Evolutionary conservation across 2,329 filamentous ascomycete genomes (phyloP).

Genomic region (Dryadomyces quercus-mongolicae): DNA sequence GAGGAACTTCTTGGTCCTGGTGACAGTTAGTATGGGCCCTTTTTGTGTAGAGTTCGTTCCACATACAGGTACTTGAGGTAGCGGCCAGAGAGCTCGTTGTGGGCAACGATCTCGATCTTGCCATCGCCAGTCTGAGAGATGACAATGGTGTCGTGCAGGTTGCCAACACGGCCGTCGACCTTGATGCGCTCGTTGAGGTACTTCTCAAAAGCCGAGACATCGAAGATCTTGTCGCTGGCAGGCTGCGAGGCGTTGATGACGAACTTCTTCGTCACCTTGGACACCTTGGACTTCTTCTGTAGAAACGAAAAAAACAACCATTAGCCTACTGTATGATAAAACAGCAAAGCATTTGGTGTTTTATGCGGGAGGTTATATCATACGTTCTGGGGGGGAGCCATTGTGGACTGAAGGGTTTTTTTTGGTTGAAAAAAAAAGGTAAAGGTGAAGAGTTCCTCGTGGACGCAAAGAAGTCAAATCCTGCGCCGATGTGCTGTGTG

Average conservation of each 20-base stretch:
- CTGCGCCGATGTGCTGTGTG: conserved; percentile 48
- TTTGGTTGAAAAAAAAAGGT: conserved; percentile 18
- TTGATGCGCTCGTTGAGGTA: conserved; percentile 99
- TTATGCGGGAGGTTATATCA: conserved; percentile 42
- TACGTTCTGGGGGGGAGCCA: conserved; percentile 73
- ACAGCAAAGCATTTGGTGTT: conserved; percentile 74
- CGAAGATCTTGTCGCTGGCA: conserved; percentile 99
- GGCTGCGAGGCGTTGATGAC: conserved; percentile 99
- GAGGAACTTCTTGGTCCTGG: conserved; percentile 99
- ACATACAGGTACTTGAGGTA: conserved; percentile 99
- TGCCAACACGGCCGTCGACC: conserved; percentile 95
- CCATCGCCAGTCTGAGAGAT: conserved; percentile 89
- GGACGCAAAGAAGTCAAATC: conserved; percentile 62
- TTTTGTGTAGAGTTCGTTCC: neutral
- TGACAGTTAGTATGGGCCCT: conserved; percentile 14
- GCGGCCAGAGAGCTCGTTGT: conserved; percentile 95
- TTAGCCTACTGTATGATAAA: conserved; percentile 96
- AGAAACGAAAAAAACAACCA: conserved; percentile 40
- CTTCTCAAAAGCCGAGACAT: conserved; percentile 97
- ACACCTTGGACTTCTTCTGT: conserved; percentile 55
- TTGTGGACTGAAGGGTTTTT: conserved; percentile 33
- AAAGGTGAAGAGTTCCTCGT: conserved; percentile 12
- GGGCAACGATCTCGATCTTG: conserved; percentile 95
- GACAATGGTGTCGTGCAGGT: conserved; percentile 86
- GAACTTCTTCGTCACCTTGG: conserved; percentile 88